These are phyloP conservation scores for Microthyrium microscopicum DNA, from an alignment of 2,329 filamentous ascomycete species.

Conservation along the genomic window DNA sequence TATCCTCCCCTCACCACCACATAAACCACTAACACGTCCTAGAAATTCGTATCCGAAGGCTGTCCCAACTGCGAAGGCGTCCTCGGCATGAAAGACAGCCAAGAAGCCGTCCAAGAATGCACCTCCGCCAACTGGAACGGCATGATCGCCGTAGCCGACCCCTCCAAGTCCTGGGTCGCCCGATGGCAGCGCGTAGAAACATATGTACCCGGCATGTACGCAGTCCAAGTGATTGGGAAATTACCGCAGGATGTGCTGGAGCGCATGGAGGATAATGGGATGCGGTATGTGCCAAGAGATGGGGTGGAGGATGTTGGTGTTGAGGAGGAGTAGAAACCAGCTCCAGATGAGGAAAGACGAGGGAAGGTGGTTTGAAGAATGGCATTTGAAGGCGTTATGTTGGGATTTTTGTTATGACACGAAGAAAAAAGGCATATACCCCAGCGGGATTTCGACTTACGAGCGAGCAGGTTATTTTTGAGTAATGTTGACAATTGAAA, in stretches of 20 bases:
- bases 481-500: too few species aligned
- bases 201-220: slow-evolving; percentile 81
- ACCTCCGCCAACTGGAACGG: slow-evolving; percentile 95
- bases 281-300: slow-evolving; percentile 42
- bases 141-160: slow-evolving; percentile 69
- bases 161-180: slow-evolving; percentile 82
- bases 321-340: not conserved
- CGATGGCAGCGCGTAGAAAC: slow-evolving; percentile 84
- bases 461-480: too few species aligned
- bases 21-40: too few species aligned
- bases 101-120: slow-evolving; percentile 76
- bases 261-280: slow-evolving; percentile 39
- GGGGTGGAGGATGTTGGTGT: slow-evolving; percentile 1
- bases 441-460: too few species aligned
- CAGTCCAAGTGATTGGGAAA: slow-evolving; percentile 79
- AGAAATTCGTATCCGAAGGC: slow-evolving; percentile 75
- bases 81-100: slow-evolving; percentile 62
- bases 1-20: slow-evolving; percentile 5
- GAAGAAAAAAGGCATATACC: too few species aligned
- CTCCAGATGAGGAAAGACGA: not conserved
- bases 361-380: not conserved
- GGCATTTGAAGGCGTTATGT: not conserved
- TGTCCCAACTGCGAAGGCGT: slow-evolving; percentile 96
- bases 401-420: not conserved
- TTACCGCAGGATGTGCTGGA: slow-evolving; percentile 40